Percentiles rank a stretch among this genome's conserved stretches.
Evolutionary conservation across 2,329 filamentous ascomycete species (phyloP).

Genomic region (Colletotrichum nymphaeae): DNA sequence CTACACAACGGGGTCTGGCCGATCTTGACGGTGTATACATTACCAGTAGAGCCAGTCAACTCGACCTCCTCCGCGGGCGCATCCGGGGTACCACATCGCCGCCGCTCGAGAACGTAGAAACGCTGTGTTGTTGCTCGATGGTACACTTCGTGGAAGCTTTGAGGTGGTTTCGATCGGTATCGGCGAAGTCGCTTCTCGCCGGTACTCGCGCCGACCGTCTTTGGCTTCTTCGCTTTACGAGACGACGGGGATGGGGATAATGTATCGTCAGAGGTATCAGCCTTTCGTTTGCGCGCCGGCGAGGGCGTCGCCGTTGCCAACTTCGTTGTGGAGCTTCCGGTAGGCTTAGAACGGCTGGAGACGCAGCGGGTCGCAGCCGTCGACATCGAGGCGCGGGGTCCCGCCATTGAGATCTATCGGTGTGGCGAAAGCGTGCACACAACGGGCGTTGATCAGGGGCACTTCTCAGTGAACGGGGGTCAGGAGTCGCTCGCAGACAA

Average conservation of each 20-base stretch:
- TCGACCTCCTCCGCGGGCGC: slow-evolving; percentile 65
- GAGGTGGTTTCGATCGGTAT: slow-evolving; percentile 48
- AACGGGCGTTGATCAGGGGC: too few relatives aligned
- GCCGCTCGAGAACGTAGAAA: slow-evolving; percentile 59
- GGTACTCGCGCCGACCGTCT: neutral
- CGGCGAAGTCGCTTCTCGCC: slow-evolving; percentile 50
- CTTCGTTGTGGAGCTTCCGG: neutral
- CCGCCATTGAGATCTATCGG: neutral
- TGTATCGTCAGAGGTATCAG: neutral
- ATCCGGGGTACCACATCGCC: slow-evolving; percentile 45
- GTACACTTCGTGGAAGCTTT: slow-evolving; percentile 50
- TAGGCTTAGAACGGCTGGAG: neutral
- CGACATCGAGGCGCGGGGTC: neutral
- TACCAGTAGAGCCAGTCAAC: slow-evolving; percentile 73
- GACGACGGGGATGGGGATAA: neutral
- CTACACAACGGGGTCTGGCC: slow-evolving; percentile 62
- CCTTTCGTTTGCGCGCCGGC: slow-evolving; percentile 12
- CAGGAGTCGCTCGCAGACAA: neutral
- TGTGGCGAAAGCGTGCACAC: too few relatives aligned
- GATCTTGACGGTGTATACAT: slow-evolving; percentile 71
- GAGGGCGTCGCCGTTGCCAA: neutral
- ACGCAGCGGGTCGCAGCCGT: neutral
- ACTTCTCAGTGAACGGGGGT: neutral
- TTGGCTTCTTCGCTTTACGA: neutral
- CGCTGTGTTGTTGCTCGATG: slow-evolving; percentile 53